Base-by-base conservation (phyloP, 257 asterid genomes). In the Mitragyna speciosa region DNA sequence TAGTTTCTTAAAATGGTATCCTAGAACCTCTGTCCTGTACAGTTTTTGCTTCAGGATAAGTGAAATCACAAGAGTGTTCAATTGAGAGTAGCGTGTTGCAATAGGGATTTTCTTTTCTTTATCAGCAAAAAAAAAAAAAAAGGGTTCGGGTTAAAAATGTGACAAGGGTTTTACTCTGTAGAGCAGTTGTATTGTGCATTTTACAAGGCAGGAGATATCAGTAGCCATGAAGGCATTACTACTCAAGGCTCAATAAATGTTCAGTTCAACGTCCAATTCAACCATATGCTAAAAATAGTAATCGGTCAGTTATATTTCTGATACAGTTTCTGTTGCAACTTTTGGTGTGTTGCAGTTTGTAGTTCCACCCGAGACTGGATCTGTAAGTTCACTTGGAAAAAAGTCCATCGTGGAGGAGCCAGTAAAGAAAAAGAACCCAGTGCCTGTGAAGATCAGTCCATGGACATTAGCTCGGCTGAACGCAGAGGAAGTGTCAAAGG, bases 381-480 rank as follows among this genome's bases (percentile, higher is more conserved):
- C 98, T 0, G 95, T 94, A 24, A 91, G 97, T 85, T 94, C 98
- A 7, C 87, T 89, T 6, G 97, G 99, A 39, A 94, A 91, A 85
- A 93, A 87, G 82, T 76, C 90, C 24, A 71, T 15, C 10, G 31
- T 65, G 30, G 98, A 94, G 63, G 99, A 91, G 77, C 91, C 90
- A 56, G 56, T 77, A 2, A 92, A 92, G 93, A 94, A 92, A 81
- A 96, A 88, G 89, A 88, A 88, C 82, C 93, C 91, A 0, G 87
- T 89, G 12, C 88, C 98, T 6, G 98, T 94, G 30, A 96, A 94
- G 89, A 96, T 96, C 83, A 96, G 98, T 74, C 97, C 99, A 5
- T 96, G 99, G 99, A 83, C 97, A 4, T 78, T 96, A 77, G 97
- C 99, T 22, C 91, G 98, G 17, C 76, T 96, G 78, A 94, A 96